These are phyloP conservation scores for Tolypocladium pustulatum DNA, from an alignment of 2,329 filamentous ascomycete species.

Conservation along the genomic window DNA sequence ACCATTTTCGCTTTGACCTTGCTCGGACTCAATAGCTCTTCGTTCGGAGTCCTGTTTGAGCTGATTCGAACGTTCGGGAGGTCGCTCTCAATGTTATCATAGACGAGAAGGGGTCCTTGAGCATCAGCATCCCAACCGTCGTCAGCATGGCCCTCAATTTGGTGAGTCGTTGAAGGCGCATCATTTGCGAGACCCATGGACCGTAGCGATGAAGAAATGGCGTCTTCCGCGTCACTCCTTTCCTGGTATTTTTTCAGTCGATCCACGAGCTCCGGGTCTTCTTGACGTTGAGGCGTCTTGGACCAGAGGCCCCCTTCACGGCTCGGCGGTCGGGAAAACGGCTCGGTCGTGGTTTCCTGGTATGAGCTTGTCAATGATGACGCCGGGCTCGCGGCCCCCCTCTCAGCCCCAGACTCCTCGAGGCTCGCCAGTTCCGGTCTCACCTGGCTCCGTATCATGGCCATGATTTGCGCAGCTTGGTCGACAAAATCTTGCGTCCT, in stretches of 20 bases:
- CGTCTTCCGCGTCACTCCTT: slow-evolving; percentile 65
- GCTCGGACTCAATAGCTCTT: slow-evolving; percentile 26
- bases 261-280: slow-evolving; percentile 63
- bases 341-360: slow-evolving; percentile 62
- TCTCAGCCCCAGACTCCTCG: slow-evolving; percentile 56
- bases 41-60: slow-evolving; percentile 31
- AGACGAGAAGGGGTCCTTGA: slow-evolving; percentile 19
- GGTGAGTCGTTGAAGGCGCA: background rate
- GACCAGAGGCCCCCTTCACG: slow-evolving; percentile 63
- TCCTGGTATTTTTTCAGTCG: slow-evolving; percentile 79
- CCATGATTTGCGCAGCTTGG: slow-evolving; percentile 93
- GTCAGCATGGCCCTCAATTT: background rate
- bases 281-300: slow-evolving; percentile 47
- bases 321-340: slow-evolving; percentile 77
- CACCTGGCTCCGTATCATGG: slow-evolving; percentile 74
- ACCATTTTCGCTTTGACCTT: slow-evolving; percentile 18
- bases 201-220: slow-evolving; percentile 63
- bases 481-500: slow-evolving; percentile 91
- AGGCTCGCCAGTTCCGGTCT: slow-evolving; percentile 65
- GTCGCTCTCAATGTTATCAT: slow-evolving; percentile 43
- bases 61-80: slow-evolving; percentile 54
- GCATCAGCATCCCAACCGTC: slow-evolving; percentile 11
- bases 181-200: slow-evolving; percentile 46
- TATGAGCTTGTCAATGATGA: slow-evolving; percentile 41
- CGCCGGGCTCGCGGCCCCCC: slow-evolving; percentile 23